Evolutionary conservation across 2,329 filamentous ascomycete genomes (phyloP).

Genomic region (Ophiocordyceps robertsii): DNA sequence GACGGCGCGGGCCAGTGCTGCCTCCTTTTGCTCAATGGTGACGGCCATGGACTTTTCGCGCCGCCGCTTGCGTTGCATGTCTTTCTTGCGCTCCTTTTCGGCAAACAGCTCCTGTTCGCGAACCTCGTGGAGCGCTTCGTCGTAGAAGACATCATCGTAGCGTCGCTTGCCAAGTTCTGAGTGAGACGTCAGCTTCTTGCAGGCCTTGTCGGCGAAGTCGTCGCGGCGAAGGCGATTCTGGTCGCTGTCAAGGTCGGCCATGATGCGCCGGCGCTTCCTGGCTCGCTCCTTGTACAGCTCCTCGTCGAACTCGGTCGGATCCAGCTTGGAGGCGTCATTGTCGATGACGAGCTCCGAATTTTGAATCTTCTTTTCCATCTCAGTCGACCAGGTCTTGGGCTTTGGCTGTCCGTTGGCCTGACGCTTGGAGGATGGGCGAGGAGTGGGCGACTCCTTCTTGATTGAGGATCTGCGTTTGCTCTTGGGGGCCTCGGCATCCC

Average conservation of each 20-base stretch:
- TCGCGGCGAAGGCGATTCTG: constrained; percentile 49
- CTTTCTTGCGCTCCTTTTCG: constrained; percentile 98
- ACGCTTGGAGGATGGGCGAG: constrained; percentile 40
- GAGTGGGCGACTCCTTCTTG: constrained; percentile 31
- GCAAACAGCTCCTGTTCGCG: constrained; percentile 81
- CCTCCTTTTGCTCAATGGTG: constrained; percentile 80
- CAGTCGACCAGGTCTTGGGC: constrained; percentile 49
- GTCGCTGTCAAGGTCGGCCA: constrained; percentile 46
- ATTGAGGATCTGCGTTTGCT: constrained; percentile 35
- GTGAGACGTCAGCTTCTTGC: constrained; percentile 52
- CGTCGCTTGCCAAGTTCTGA: constrained; percentile 59
- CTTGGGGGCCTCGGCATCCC: constrained; percentile 35
- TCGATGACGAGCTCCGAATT: constrained; percentile 28
- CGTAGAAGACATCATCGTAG: constrained; percentile 65
- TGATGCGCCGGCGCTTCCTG: constrained; percentile 56
- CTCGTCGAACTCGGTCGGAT: constrained; percentile 28
- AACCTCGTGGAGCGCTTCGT: constrained; percentile 72
- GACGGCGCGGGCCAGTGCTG: constrained; percentile 64
- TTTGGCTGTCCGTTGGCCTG: constrained; percentile 48
- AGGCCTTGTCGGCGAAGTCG: constrained; percentile 46
- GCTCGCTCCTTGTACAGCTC: constrained; percentile 38
- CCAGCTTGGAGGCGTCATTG: constrained; percentile 29
- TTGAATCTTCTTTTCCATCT: constrained; percentile 29
- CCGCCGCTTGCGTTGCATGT: constrained; percentile 95
- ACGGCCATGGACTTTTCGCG: constrained; percentile 93